Conservation (phyloP, 1,284 basidiomycete species). For the Boletellus sp. region DNA sequence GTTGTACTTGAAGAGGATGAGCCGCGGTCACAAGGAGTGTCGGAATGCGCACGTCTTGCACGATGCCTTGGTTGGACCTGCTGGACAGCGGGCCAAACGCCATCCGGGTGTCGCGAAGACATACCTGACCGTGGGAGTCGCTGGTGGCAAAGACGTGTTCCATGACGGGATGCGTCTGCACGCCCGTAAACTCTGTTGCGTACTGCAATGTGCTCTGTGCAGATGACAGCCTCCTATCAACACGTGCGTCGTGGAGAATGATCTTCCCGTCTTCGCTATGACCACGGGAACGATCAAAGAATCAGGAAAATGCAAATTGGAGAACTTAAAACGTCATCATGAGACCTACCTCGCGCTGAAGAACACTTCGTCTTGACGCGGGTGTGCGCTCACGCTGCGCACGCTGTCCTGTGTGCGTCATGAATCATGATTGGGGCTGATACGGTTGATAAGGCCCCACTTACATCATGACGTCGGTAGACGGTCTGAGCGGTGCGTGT, state of each 20-base stretch:
- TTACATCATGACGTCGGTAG: slow-evolving; percentile 34
- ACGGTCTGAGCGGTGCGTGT: slow-evolving; percentile 16
- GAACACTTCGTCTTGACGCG: slow-evolving; percentile 60
- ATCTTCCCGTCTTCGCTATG: slow-evolving; percentile 65
- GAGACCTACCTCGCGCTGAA: slow-evolving; percentile 57
- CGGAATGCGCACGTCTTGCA: slow-evolving; percentile 42
- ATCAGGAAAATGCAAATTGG: slow-evolving; percentile 26
- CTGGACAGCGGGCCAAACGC: slow-evolving; percentile 53
- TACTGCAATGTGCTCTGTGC: slow-evolving; percentile 52
- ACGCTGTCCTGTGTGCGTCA: slow-evolving; percentile 50
- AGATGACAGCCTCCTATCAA: slow-evolving; percentile 30
- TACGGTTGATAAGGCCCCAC: slow-evolving; percentile 12
- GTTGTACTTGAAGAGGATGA: slow-evolving; percentile 47
- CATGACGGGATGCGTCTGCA: slow-evolving; percentile 60
- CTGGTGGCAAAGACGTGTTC: slow-evolving; percentile 65
- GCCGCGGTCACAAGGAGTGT: slow-evolving; percentile 7
- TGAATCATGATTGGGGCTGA: slow-evolving; percentile 10
- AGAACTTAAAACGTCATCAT: slow-evolving; percentile 16
- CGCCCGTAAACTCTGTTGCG: slow-evolving; percentile 52
- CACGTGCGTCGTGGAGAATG: slow-evolving; percentile 53
- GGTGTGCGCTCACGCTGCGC: slow-evolving; percentile 58
- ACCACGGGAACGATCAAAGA: slow-evolving; percentile 16
- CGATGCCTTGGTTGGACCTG: slow-evolving; percentile 49
- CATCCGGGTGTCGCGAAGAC: slow-evolving; percentile 73
- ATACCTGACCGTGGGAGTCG: slow-evolving; percentile 53